Percentiles rank a stretch among this genome's conserved stretches.
phyloP scores from a whole-genome alignment of 768 basidiomycete genomes.

The Macrolepiota fuliginosa region DNA sequence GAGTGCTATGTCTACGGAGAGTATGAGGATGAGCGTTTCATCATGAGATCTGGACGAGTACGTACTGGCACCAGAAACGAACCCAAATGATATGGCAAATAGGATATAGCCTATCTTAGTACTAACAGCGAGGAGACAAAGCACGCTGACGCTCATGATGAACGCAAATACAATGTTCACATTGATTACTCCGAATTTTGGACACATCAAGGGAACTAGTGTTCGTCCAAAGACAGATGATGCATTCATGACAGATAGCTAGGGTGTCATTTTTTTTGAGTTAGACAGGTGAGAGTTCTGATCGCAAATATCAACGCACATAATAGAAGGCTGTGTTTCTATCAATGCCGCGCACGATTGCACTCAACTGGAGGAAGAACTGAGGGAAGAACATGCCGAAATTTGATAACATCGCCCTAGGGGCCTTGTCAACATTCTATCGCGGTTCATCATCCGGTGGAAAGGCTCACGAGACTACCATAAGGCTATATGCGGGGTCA shows the following conservation, averaged over 20 bases:
- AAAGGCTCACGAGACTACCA: constrained; percentile 32
- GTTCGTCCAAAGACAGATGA: constrained; percentile 47
- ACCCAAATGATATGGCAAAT: constrained; percentile 42
- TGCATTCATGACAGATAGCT: constrained; percentile 30
- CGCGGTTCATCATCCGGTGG: too few relatives aligned
- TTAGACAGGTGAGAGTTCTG: too few relatives aligned
- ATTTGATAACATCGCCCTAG: too few relatives aligned
- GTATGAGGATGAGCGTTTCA: background rate
- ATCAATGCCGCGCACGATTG: too few relatives aligned
- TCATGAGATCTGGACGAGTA: constrained; percentile 1
- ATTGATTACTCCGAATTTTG: constrained; percentile 38
- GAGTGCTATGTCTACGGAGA: constrained; percentile 34
- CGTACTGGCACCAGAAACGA: constrained; percentile 45
- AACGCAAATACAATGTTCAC: constrained; percentile 32
- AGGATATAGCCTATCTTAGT: constrained; percentile 31
- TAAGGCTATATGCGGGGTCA: constrained; percentile 43
- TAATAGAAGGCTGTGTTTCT: too few relatives aligned
- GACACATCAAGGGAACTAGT: constrained; percentile 39
- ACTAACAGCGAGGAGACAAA: constrained; percentile 39
- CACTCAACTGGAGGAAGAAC: too few relatives aligned
- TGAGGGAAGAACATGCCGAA: too few relatives aligned
- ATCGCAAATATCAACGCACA: too few relatives aligned
- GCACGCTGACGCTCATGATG: constrained; percentile 32
- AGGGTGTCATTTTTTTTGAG: too few relatives aligned
- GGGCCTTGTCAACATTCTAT: too few relatives aligned